phyloP scores from a whole-genome alignment of 139 green algal genomes.

The Chlorella sp. region DNA sequence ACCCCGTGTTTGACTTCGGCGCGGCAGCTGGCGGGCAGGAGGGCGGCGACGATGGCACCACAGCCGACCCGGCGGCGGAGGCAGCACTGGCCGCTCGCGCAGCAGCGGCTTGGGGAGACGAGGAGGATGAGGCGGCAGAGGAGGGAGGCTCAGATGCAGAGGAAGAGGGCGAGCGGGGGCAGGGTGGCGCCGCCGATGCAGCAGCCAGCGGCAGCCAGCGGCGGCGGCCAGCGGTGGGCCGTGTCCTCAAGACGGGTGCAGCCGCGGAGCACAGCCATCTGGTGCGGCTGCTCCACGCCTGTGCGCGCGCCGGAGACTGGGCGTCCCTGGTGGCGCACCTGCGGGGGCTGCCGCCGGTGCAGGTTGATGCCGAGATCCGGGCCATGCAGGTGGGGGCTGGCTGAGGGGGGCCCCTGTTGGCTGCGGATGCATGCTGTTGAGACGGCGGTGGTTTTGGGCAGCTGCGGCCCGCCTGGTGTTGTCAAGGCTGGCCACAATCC shows the following conservation, averaged over 20 bases:
- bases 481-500: too few relatives aligned
- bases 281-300: slow-evolving; percentile 48
- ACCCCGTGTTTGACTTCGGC: slow-evolving; percentile 69
- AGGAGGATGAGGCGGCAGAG: slow-evolving; percentile 31
- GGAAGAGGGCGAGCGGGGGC: neutral
- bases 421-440: too few relatives aligned
- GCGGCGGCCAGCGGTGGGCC: slow-evolving; percentile 19
- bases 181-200: slow-evolving; percentile 9
- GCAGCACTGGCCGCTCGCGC: slow-evolving; percentile 5
- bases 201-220: neutral
- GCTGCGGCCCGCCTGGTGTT: too few relatives aligned
- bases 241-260: neutral
- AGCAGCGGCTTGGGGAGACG: slow-evolving; percentile 34
- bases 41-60: neutral
- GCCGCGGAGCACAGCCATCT: slow-evolving; percentile 13
- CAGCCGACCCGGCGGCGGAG: neutral
- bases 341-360: slow-evolving; percentile 56
- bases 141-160: too few relatives aligned
- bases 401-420: neutral
- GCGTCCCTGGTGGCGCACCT: slow-evolving; percentile 59
- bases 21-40: neutral
- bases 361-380: slow-evolving; percentile 80
- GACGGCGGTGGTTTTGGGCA: too few relatives aligned
- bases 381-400: slow-evolving; percentile 74
- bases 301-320: slow-evolving; percentile 47